These are phyloP conservation scores for Paraconiothyrium brasiliense DNA, from an alignment of 2,329 filamentous ascomycete species.

Conservation along the genomic window DNA sequence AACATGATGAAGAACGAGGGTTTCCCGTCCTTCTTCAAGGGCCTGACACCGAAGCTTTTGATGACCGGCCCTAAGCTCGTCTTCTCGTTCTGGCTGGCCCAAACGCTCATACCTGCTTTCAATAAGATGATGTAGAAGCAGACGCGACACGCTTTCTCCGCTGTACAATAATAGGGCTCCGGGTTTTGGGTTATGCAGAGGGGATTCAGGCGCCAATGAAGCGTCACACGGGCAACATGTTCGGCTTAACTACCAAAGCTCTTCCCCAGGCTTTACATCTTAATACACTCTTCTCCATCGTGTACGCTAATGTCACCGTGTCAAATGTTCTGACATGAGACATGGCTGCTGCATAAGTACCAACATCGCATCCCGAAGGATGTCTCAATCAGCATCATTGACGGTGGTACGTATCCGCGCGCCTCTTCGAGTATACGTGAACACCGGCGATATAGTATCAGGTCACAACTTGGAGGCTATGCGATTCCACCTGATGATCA, in stretches of 20 bases:
- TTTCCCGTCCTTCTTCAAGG: constrained; percentile 92
- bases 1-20: constrained; percentile 97
- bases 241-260: constrained; percentile 18
- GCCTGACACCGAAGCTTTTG: constrained; percentile 92
- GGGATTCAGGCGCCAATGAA: constrained; percentile 23
- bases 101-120: constrained; percentile 96
- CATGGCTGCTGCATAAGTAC: background rate
- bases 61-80: constrained; percentile 99
- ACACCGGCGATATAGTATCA: too few relatives aligned
- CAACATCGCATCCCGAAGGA: background rate
- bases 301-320: background rate
- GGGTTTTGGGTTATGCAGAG: constrained; percentile 22
- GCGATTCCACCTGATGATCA: too few relatives aligned
- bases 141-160: constrained; percentile 24
- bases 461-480: too few relatives aligned
- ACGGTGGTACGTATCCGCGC: too few relatives aligned
- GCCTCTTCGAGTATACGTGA: too few relatives aligned
- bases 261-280: constrained; percentile 21
- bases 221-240: constrained; percentile 27
- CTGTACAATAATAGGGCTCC: constrained; percentile 40
- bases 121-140: constrained; percentile 67
- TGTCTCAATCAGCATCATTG: background rate
- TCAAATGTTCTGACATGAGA: background rate
- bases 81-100: constrained; percentile 99
- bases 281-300: constrained; percentile 41